Base-by-base conservation (phyloP, 352 stramenopile species). In the Globisporangium acanthophoron region DNA sequence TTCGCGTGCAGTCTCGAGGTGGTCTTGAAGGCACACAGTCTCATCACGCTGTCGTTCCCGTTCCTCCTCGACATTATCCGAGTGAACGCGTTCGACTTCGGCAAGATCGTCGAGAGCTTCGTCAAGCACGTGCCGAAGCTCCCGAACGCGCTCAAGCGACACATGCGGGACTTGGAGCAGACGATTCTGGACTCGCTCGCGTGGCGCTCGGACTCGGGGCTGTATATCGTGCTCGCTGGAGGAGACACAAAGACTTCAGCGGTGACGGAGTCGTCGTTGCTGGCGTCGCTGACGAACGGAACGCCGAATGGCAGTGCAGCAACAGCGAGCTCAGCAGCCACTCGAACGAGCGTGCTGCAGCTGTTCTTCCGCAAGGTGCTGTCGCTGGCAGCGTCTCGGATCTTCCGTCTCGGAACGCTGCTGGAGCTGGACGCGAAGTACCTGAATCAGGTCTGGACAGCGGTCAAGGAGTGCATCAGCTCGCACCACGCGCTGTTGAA, bases 331-430 rank as follows among this genome's bases (percentile, higher is more conserved):
- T 37, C 43, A 15, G 48, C 29, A 2, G 54, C 37, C 16, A 57
- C 59, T 20, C 70, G 78, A 52, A 70, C 70, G 7, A 75, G 65
- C 4, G 79, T 87, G 29, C 74, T 95, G n/a, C 81, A 89, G 56
- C 68, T 94, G 2, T 93, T 96, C 58, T 93, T 92, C 48, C 77
- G 85, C n/a, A 94, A 92, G 67, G 80, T 92, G 33, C 46, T 96
- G 40, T 88, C 86, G n/a, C 69, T 91, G 3, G 84, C 82, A 1
- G 86, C 86, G 4, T 88, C 78, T 4, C 79, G 86, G 11, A 91
- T 94, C 61, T 86, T 88, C 48, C 77, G 80, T 27, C 71, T 94
- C 3, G 85, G 86, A 35, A 78, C 65, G 41, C 61, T 84, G 39
- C 64, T 96, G n/a, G 67, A 77, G 27, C 73, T 96, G 29, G 75